Evolutionary conservation across 1,284 basidiomycete species (phyloP).

Genomic region (Lentinus polychrous): DNA sequence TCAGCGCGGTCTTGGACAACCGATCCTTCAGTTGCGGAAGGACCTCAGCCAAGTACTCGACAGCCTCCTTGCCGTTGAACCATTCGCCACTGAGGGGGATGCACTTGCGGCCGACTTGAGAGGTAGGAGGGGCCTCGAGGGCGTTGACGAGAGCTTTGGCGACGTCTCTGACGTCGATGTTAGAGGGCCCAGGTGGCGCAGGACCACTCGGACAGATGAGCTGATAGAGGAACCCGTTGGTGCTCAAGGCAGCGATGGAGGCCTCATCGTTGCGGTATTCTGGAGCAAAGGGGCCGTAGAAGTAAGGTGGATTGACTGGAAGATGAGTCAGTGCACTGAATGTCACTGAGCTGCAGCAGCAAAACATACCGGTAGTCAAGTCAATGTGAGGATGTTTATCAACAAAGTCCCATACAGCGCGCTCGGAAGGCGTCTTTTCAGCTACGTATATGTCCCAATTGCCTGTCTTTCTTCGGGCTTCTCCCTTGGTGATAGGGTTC

Average conservation of each 20-base stretch:
- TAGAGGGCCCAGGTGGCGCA: conserved; percentile 1
- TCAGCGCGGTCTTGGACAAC: conserved; percentile 9
- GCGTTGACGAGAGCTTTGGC: conserved; percentile 18
- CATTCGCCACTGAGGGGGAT: conserved; percentile 17
- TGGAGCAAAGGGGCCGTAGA: conserved; percentile 17
- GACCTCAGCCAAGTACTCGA: conserved; percentile 12
- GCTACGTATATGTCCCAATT: conserved; percentile 12
- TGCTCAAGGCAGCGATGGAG: conserved; percentile 10
- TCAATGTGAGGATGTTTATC: conserved; percentile 16
- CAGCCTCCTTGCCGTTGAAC: conserved; percentile 16
- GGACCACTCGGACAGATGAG: conserved; percentile 9
- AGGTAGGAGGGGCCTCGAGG: conserved; percentile 13
- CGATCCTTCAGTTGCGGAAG: conserved; percentile 20
- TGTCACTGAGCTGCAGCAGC: background rate
- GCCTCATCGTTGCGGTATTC: conserved; percentile 6
- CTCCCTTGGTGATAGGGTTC: conserved; percentile 14
- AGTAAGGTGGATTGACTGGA: conserved; percentile 16
- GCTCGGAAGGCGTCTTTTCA: conserved; percentile 16
- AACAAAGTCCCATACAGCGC: conserved; percentile 17
- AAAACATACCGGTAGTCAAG: conserved; percentile 11
- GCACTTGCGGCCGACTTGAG: conserved; percentile 16
- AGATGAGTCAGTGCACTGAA: background rate
- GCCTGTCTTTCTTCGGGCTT: conserved; percentile 8
- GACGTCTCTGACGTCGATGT: conserved; percentile 22
- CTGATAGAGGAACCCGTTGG: conserved; percentile 11